Conservation (phyloP, 2,329 filamentous ascomycete species). For the Fusarium torreyae region DNA sequence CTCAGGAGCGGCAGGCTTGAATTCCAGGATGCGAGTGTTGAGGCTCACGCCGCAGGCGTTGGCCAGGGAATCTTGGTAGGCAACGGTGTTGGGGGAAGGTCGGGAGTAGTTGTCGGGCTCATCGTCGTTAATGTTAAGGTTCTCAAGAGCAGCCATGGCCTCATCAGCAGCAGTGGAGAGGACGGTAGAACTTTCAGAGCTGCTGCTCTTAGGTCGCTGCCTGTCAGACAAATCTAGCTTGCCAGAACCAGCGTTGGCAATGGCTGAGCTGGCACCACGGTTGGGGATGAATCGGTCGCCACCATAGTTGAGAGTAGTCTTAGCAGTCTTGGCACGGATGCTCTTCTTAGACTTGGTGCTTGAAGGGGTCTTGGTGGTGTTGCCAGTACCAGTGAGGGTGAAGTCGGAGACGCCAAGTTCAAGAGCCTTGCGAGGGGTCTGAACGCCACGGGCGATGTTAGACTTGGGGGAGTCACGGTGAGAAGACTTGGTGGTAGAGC, state of each 20-base stretch:
- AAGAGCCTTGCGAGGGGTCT: slow-evolving; percentile 84
- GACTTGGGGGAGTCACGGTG: slow-evolving; percentile 95
- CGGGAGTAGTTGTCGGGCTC: slow-evolving; percentile 79
- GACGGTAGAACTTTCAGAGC: slow-evolving; percentile 79
- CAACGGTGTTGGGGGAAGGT: slow-evolving; percentile 87
- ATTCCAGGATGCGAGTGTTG: slow-evolving; percentile 95
- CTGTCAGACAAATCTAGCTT: slow-evolving; percentile 84
- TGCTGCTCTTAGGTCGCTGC: slow-evolving; percentile 80
- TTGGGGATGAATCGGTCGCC: slow-evolving; percentile 98
- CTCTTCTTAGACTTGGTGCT: slow-evolving; percentile 71
- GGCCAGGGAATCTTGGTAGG: slow-evolving; percentile 92
- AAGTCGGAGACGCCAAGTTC: slow-evolving; percentile 96
- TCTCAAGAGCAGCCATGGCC: slow-evolving; percentile 83
- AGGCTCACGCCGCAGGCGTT: slow-evolving; percentile 92
- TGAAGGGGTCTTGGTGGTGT: slow-evolving; percentile 70
- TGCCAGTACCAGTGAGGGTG: slow-evolving; percentile 87
- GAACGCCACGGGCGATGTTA: slow-evolving; percentile 84
- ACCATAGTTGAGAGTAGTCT: slow-evolving; percentile 85
- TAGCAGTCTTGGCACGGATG: slow-evolving; percentile 72
- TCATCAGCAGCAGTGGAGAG: slow-evolving; percentile 87
- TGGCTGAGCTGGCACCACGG: slow-evolving; percentile 88
- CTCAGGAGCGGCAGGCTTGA: slow-evolving; percentile 98
- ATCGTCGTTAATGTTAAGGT: slow-evolving; percentile 80
- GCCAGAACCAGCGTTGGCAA: slow-evolving; percentile 83
- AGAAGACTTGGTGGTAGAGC: slow-evolving; percentile 74